Conservation (phyloP, 345 rosid genomes). For the Pugionium dolabratum region DNA sequence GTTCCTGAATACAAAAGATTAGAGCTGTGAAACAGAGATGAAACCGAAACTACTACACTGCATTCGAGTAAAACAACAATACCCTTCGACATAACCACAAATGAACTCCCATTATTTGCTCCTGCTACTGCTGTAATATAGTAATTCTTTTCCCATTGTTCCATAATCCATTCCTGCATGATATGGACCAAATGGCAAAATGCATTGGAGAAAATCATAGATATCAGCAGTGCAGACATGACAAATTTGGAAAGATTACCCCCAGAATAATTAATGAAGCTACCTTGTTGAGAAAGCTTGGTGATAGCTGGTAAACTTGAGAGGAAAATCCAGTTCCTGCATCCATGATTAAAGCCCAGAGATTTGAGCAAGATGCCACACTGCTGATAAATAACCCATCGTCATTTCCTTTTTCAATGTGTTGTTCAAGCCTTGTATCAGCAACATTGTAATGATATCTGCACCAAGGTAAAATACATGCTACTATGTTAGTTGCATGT, state of each 20-base stretch:
- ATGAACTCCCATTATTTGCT: constrained; percentile 79
- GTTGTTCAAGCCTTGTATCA: constrained; percentile 72
- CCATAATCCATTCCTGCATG: constrained; percentile 93
- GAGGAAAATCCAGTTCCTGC: constrained; percentile 83
- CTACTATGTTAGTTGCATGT: constrained; percentile 14
- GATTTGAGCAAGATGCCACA: constrained; percentile 84
- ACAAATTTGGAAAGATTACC: constrained; percentile 3
- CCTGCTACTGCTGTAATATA: constrained; percentile 97
- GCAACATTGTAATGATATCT: constrained; percentile 97
- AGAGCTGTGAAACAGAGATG: constrained; percentile 7
- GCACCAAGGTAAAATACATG: constrained; percentile 30
- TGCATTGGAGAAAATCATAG: constrained; percentile 17
- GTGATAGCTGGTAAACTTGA: constrained; percentile 86
- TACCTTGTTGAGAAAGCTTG: constrained; percentile 87
- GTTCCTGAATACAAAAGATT: constrained; percentile 57
- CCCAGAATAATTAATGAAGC: constrained; percentile 23
- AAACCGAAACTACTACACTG: constrained; percentile 1
- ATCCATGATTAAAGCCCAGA: constrained; percentile 98
- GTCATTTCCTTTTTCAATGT: constrained; percentile 83
- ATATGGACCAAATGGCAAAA: constrained; percentile 17
- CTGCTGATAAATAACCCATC: constrained; percentile 91
- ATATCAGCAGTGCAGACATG: constrained; percentile 15
- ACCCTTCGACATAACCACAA: constrained; percentile 98
- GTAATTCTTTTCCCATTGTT: constrained; percentile 95
- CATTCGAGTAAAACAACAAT: constrained; percentile 31